Evolutionary conservation across 2,329 filamentous ascomycete species (phyloP), one percentile per base, ranked within the genome.

Genomic region (Magnaporthiopsis incrustans): DNA sequence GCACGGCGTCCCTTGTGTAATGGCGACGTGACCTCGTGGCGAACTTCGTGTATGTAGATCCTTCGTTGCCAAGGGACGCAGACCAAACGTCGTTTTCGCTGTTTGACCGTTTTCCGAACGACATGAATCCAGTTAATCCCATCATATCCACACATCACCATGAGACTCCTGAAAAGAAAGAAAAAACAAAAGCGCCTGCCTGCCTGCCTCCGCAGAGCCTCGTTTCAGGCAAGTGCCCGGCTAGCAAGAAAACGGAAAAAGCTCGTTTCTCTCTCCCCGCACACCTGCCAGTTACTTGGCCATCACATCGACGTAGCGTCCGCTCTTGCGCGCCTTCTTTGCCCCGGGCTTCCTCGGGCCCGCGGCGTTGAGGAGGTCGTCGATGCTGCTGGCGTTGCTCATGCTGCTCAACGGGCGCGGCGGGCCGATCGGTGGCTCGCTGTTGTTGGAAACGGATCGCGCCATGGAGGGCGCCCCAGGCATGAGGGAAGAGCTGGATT

Each of bases 231-330:
- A 15, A 38, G 12, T 30, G 27, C 27, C 27, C 32, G 32, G 32
- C 32, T 33, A 38, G 12, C 10, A 38, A 14, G 12, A 38, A 14
- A 38, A 14, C 10, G 14, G 14, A 5, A 38, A 38, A 6, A 14
- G 14, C 32, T 18, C n/a, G 25, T 6, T 53, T n/a, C 38, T 56
- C 10, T 10, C 25, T 30, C 44, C 27, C 26, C 59, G 25, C 38
- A 33, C 32, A 11, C 53, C n/a, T 22, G 25, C 38, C 53, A 3
- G 33, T 35, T 77, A 83, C 71, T 91, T 88, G 12, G 89, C 90
- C 92, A 98, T 97, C 66, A 99, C 92, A 82, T 99, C 95, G 35
- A 99, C 88, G 80, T 99, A 99, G 33, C 93, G 82, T 35, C 92
- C 89, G 27, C 89, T 87, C 81, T 92, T 97, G 80, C 92, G 91